Evolutionary conservation across 305 asterid species (phyloP).

Genomic region (Solanum hybrid): DNA sequence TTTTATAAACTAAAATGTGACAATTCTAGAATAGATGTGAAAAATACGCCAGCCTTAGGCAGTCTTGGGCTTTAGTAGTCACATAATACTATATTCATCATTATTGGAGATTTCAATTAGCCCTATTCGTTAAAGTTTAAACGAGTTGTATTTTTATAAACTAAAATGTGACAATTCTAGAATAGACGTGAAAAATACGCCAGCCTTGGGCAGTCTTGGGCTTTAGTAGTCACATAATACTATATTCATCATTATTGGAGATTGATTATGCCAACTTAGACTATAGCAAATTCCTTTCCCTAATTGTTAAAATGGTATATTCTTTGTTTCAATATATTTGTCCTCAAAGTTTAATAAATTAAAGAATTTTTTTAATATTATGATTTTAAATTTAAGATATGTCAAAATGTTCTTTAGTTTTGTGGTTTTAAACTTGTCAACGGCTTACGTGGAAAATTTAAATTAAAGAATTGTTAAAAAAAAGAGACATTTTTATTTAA

Average conservation of each 20-base stretch:
- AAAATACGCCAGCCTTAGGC: neutral
- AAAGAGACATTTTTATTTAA: no score
- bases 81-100: neutral
- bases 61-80: neutral
- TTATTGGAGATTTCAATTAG: neutral
- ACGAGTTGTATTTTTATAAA: neutral
- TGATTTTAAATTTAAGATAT: neutral
- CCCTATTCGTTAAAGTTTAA: neutral
- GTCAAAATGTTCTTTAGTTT: neutral
- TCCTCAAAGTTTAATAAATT: neutral
- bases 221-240: neutral
- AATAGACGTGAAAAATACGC: neutral
- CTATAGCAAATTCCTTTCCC: neutral
- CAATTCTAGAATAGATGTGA: neutral
- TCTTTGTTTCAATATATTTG: neutral
- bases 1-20: neutral
- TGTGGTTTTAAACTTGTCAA: neutral
- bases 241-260: neutral
- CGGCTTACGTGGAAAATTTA: neutral
- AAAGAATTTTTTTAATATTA: neutral
- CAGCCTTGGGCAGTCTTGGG: neutral
- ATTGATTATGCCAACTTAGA: neutral
- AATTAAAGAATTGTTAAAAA: neutral
- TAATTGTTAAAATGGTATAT: neutral
- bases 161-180: neutral